Evolutionary conservation across 495 filamentous ascomycete species (phyloP), one percentile per base, ranked within the genome.

Genomic region (Neurospora tetrasperma): DNA sequence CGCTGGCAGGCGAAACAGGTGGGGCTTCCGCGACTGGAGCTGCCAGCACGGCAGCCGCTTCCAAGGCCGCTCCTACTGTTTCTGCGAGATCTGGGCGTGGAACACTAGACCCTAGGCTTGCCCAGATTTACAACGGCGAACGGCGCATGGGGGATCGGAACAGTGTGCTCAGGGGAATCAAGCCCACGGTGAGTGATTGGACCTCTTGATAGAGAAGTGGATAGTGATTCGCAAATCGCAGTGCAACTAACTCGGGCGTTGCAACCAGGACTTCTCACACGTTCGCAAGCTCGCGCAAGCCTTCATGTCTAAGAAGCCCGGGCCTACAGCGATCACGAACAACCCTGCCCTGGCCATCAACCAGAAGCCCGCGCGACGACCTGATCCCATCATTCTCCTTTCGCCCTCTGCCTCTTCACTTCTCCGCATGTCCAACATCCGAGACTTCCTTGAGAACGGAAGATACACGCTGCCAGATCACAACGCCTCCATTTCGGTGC

Each of bases 401-500:
- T 98, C 96, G 4, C 96, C 96, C n/a, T 98, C 94, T 40, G 96
- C 96, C 42, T 97, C 94, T 27, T 95, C 95, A 10, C 91, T 98
- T 69, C 92, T 99, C n/a, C 92, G 93, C 81, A 94, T 98, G 91
- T 90, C 92, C 31, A 99, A 99, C 82, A 93, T 97, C 83, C 96
- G 97, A 75, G 89, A 92, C 54, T 99, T 99, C 87, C 93, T 99
- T 74, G 90, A 95, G 80, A 86, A 88, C 71, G 94, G 95, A 71
- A 81, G 90, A 54, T 99, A 94, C 83, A 86, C 92, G 3, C 92
- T 94, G 3, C 88, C 93, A 1, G 91, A 93, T 81, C 88, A 91
- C 73, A 83, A 78, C 74, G 85, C 87, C 70, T 87, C 89, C 44
- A 85, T 90, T 62, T 92, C 91, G 69, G 92, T 98, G 84, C 87